Percentiles rank a stretch among this genome's conserved stretches.
Evolutionary conservation across 1,284 basidiomycete genomes (phyloP).

Genomic region (Tylopilus orsonianus): DNA sequence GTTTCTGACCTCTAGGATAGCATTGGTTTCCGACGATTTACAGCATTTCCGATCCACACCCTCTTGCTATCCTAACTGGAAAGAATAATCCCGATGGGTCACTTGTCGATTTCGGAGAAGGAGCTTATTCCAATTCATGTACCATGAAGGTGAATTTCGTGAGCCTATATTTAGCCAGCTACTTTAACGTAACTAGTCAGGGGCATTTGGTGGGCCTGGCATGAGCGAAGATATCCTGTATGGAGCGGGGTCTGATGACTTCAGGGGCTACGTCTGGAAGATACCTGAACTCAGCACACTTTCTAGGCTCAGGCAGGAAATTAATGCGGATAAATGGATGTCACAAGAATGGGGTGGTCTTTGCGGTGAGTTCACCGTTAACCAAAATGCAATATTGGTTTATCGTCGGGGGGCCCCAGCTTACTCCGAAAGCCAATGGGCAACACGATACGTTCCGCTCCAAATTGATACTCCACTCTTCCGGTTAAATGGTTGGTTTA

Average conservation of each 20-base stretch:
- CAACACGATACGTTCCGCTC: slow-evolving; percentile 49
- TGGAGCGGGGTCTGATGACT: slow-evolving; percentile 77
- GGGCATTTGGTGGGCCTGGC: slow-evolving; percentile 65
- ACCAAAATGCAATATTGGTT: slow-evolving; percentile 7
- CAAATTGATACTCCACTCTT: slow-evolving; percentile 57
- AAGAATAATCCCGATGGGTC: slow-evolving; percentile 52
- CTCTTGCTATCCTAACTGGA: slow-evolving; percentile 66
- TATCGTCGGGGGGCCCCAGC: slow-evolving; percentile 35
- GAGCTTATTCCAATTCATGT: slow-evolving; percentile 67
- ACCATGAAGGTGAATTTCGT: slow-evolving; percentile 65
- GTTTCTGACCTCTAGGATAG: slow-evolving; percentile 36
- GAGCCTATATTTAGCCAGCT: neutral
- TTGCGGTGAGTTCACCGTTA: slow-evolving; percentile 38
- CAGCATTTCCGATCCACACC: slow-evolving; percentile 58
- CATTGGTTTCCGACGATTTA: slow-evolving; percentile 71
- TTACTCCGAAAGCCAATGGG: slow-evolving; percentile 42
- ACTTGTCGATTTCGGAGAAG: slow-evolving; percentile 41
- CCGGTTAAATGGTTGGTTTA: slow-evolving; percentile 50
- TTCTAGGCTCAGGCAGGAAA: slow-evolving; percentile 40
- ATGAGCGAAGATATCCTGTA: slow-evolving; percentile 58
- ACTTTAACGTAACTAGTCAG: slow-evolving; percentile 50
- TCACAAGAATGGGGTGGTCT: slow-evolving; percentile 32
- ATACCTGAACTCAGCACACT: slow-evolving; percentile 54
- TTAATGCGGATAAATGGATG: slow-evolving; percentile 46
- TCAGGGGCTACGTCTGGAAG: slow-evolving; percentile 77